phyloP scores from a whole-genome alignment of 116 monocot species.

The Thalassia testudinum region DNA sequence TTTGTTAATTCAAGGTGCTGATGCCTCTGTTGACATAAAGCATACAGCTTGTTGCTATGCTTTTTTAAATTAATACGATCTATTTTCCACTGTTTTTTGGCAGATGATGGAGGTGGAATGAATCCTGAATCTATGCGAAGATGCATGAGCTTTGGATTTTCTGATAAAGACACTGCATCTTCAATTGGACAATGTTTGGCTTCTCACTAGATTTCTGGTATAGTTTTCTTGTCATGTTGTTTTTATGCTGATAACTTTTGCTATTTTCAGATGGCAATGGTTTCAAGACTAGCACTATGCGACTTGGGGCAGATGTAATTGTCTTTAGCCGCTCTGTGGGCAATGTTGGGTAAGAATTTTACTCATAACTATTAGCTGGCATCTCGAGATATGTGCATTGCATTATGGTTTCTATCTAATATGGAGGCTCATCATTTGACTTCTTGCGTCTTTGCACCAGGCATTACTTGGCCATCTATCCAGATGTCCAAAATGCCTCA shows the following conservation, averaged over 20 bases:
- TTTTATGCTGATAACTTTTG: slow-evolving; percentile 5
- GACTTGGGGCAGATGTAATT: slow-evolving; percentile 89
- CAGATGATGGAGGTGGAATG: slow-evolving; percentile 98
- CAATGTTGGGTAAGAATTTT: not conserved
- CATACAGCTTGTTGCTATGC: not conserved
- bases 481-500: too few species aligned
- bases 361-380: too few species aligned
- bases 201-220: not conserved
- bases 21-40: too few species aligned
- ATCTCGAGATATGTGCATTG: too few species aligned
- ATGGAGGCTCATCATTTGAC: too few species aligned
- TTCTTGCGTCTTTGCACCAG: too few species aligned
- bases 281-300: slow-evolving; percentile 99
- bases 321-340: slow-evolving; percentile 51
- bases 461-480: too few species aligned
- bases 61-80: not conserved
- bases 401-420: too few species aligned
- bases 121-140: slow-evolving; percentile 56
- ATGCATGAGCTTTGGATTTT: slow-evolving; percentile 97
- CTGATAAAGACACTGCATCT: slow-evolving; percentile 50
- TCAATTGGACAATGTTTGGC: slow-evolving; percentile 79
- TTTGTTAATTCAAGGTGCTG: slow-evolving; percentile 64
- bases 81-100: not conserved
- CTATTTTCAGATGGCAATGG: slow-evolving; percentile 79
- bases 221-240: not conserved